These are phyloP conservation scores for Epichloe sp. DNA, from an alignment of 2,329 filamentous ascomycete species.

Conservation along the genomic window DNA sequence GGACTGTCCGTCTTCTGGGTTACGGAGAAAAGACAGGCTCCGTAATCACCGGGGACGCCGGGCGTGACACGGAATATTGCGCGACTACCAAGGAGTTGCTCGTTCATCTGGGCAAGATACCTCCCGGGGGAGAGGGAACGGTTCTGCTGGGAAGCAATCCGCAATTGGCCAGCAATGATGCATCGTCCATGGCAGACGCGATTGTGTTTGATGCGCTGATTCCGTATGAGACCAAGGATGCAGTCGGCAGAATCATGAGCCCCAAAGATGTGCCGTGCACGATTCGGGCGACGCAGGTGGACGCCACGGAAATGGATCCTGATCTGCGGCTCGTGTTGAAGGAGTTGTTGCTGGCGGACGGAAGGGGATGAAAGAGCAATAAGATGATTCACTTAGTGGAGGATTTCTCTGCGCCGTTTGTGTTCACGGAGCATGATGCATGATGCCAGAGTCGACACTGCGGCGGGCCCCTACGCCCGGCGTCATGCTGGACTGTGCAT, in stretches of 20 bases:
- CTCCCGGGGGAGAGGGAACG: constrained; percentile 3
- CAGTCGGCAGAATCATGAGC: constrained; percentile 8
- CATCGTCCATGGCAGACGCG: constrained; percentile 6
- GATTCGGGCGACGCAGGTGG: constrained; percentile 7
- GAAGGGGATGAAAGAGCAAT: background rate
- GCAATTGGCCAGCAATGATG: constrained; percentile 7
- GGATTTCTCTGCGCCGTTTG: too few relatives aligned
- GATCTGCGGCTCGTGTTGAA: constrained; percentile 10
- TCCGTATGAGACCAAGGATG: constrained; percentile 8
- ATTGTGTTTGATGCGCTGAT: constrained; percentile 10
- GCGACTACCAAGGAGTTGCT: background rate
- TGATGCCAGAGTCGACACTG: too few relatives aligned
- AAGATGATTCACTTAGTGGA: too few relatives aligned
- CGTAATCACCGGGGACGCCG: background rate
- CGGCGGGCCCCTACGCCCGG: too few relatives aligned
- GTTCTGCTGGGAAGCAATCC: constrained; percentile 7
- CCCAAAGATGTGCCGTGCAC: background rate
- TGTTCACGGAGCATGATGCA: too few relatives aligned
- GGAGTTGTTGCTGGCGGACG: constrained; percentile 10
- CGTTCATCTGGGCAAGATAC: constrained; percentile 6
- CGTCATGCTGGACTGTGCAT: too few relatives aligned
- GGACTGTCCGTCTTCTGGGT: constrained; percentile 7
- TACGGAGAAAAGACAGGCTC: background rate
- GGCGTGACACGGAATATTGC: background rate
- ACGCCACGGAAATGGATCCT: constrained; percentile 11